Base-by-base conservation (phyloP, 371 early-diverging fungal species). In the Mortierella sp. region DNA sequence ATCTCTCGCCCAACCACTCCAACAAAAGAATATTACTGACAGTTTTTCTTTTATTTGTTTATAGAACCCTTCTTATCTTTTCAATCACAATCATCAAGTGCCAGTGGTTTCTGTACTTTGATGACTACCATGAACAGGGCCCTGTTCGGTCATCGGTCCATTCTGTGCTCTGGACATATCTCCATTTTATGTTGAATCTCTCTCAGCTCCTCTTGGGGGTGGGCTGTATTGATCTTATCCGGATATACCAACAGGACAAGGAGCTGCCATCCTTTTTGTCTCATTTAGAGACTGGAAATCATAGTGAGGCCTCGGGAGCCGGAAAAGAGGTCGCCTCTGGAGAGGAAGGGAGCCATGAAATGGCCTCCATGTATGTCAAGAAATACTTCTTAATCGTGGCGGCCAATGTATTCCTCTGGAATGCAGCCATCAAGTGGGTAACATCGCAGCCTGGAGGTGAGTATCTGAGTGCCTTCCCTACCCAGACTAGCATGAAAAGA, bases 191-290 rank as follows among this genome's bases (percentile, higher is more conserved):
- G 45, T 74, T 88, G 11, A 87, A 88, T 48, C 60, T 88, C 7
- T 86, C 86, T 19, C 88, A 88, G 57, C 83, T 88, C 1, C 87
- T 87, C 14, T 81, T 87, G 71, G 88, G 88, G 47, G 86, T 86
- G 60, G 88, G 87, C 12, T 72, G 87, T 28, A 81, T 82, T 6
- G 85, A 87, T 43, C 56, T 84, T 7, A 86, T 87, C 30, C 70
- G 72, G 16, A 71, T 76, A 43, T 85, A 80, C 53, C 76, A 76
- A 29, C 19, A 66, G 4, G 55, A 59, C 16, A 62, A 52, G 50
- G 44, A 50, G 0, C 5, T 44, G 4, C 12, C 57, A 1, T 25
- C 25, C 0, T 57, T 47, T 6, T n/a, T 19, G 25, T 18, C 26
- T 19, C 5, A 37, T 6, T 21, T 30, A 16, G 30, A 7, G 23